These are phyloP conservation scores for Wickerhamia fluorescens DNA, from an alignment of 805 yeast genomes.

Conservation along the genomic window DNA sequence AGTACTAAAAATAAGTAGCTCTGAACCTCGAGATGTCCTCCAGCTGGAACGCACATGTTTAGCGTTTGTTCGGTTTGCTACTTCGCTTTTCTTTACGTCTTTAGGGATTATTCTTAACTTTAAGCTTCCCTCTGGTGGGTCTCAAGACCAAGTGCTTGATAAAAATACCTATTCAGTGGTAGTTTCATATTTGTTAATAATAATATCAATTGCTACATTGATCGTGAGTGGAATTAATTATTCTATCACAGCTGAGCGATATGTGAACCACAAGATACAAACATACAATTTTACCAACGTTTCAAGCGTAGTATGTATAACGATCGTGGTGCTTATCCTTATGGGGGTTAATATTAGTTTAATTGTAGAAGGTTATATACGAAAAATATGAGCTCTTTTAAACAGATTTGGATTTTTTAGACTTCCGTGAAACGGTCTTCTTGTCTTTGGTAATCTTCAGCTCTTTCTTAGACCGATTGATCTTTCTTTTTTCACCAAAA, in stretches of 20 bases:
- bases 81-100: constrained; percentile 39
- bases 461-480: constrained; percentile 37
- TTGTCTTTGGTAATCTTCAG: no score
- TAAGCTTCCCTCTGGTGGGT: constrained; percentile 27
- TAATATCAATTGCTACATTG: constrained; percentile 31
- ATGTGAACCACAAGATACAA: constrained; percentile 34
- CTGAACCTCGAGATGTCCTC: constrained; percentile 49
- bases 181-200: constrained; percentile 30
- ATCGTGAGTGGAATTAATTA: constrained; percentile 36
- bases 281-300: constrained; percentile 27
- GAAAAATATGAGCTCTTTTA: constrained; percentile 1
- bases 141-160: no score
- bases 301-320: constrained; percentile 25
- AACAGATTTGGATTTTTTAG: no score
- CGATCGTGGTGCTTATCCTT: constrained; percentile 27
- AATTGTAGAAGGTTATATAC: constrained; percentile 9
- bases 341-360: constrained; percentile 25
- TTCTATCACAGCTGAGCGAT: constrained; percentile 36
- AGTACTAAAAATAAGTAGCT: constrained; percentile 28
- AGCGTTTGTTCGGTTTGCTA: constrained; percentile 41
- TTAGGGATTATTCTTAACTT: constrained; percentile 41
- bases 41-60: constrained; percentile 49
- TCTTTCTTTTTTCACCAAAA: constrained; percentile 68
- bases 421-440: no score
- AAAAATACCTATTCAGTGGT: constrained; percentile 16